Conservation (phyloP, 306 rosid species). For the Ziziphus jujuba region DNA sequence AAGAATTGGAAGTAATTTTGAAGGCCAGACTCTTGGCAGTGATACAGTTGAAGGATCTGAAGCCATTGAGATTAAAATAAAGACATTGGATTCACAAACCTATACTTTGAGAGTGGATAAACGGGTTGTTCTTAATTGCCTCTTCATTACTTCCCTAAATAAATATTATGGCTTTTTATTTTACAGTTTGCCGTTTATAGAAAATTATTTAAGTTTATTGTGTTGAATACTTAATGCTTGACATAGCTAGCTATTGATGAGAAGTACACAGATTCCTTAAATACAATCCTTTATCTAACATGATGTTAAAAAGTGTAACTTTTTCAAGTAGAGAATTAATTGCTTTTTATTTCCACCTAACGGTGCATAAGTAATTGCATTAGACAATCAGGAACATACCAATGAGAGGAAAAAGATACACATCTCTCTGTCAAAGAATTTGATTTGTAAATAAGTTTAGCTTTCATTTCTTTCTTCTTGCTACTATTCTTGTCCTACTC, state of each 20-base stretch:
- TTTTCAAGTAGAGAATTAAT: too few species aligned
- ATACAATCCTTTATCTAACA: constrained; percentile 8
- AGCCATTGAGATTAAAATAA: constrained; percentile 89
- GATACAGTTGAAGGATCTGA: constrained; percentile 59
- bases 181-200: neutral
- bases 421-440: too few species aligned
- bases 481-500: neutral
- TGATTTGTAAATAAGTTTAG: neutral
- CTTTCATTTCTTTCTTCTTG: neutral
- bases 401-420: too few species aligned
- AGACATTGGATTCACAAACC: constrained; percentile 90
- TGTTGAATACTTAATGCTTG: neutral
- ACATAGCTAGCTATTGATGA: too few species aligned
- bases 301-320: too few species aligned
- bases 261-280: neutral
- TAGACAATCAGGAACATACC: too few species aligned
- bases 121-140: constrained; percentile 50
- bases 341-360: too few species aligned
- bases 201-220: neutral
- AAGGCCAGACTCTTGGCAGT: constrained; percentile 34
- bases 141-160: neutral
- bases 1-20: constrained; percentile 67
- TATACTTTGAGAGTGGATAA: constrained; percentile 95
- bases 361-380: too few species aligned
- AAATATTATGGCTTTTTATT: neutral